Evolutionary conservation across 164 flowering plant species (phyloP).

Genomic region (Nymphaea colorata): DNA sequence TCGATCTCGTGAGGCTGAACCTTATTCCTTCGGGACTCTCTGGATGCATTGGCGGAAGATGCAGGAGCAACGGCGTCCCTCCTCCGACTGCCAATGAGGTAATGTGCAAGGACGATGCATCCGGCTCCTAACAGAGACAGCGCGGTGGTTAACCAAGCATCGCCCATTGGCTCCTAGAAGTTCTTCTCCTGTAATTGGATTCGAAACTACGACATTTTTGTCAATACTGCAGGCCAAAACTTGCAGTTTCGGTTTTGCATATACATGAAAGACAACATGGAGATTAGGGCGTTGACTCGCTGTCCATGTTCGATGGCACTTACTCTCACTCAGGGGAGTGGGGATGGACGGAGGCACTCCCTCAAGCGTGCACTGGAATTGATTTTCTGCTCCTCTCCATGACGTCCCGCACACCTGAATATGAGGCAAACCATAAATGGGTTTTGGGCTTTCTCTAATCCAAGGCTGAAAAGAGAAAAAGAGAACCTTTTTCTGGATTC

Average conservation of each 20-base stretch:
- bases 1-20: slow-evolving; percentile 54
- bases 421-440: too few species aligned
- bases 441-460: too few species aligned
- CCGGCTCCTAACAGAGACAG: slow-evolving; percentile 52
- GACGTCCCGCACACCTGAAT: too few species aligned
- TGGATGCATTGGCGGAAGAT: slow-evolving; percentile 9
- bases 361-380: too few species aligned
- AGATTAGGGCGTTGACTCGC: neutral
- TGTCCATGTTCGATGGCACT: too few species aligned
- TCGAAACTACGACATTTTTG: neutral
- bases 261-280: neutral
- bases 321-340: too few species aligned
- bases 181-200: too few species aligned
- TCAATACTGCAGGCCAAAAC: neutral
- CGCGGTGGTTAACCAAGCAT: slow-evolving; percentile 59
- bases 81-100: slow-evolving; percentile 33
- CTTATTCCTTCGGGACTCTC: slow-evolving; percentile 12
- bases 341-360: too few species aligned
- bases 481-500: neutral
- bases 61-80: slow-evolving; percentile 9
- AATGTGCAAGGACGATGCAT: slow-evolving; percentile 71
- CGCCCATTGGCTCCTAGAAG: slow-evolving; percentile 23
- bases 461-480: neutral
- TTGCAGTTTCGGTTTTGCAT: neutral
- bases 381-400: too few species aligned